Evolutionary conservation across 495 filamentous ascomycete genomes (phyloP).

Genomic region (Cercophora samala): DNA sequence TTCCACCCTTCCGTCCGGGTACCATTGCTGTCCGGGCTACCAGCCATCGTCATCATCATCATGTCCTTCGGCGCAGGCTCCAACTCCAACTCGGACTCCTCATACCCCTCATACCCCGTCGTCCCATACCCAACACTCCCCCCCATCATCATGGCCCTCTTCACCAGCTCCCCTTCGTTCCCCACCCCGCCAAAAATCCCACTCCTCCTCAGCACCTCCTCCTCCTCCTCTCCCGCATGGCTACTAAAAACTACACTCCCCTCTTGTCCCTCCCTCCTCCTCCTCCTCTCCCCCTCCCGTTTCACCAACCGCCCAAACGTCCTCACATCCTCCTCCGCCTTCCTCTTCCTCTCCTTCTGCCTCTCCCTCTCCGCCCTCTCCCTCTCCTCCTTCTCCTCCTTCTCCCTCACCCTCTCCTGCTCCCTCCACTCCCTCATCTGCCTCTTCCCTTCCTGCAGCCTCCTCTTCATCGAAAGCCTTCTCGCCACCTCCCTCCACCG

Average conservation of each 20-base stretch:
- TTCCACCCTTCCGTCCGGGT: slow-evolving; percentile 29
- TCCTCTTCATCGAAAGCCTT: slow-evolving; percentile 26
- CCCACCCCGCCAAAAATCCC: slow-evolving; percentile 42
- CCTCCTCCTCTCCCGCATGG: slow-evolving; percentile 28
- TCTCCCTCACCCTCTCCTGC: slow-evolving; percentile 25
- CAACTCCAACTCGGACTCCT: slow-evolving; percentile 20
- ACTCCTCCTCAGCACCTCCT: slow-evolving; percentile 39
- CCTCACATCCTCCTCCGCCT: slow-evolving; percentile 21
- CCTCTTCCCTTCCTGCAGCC: slow-evolving; percentile 37
- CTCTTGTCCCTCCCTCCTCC: background rate
- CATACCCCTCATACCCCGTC: no score
- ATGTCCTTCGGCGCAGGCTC: slow-evolving; percentile 17
- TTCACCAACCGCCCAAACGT: slow-evolving; percentile 23
- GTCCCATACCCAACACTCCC: slow-evolving; percentile 15
- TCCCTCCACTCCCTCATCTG: slow-evolving; percentile 30
- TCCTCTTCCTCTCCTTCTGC: slow-evolving; percentile 25
- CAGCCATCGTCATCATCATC: background rate
- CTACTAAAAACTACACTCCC: slow-evolving; percentile 17
- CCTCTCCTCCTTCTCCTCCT: slow-evolving; percentile 35
- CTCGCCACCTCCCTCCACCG: slow-evolving; percentile 45
- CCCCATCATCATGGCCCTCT: slow-evolving; percentile 10
- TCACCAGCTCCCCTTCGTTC: slow-evolving; percentile 34
- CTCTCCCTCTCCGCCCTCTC: slow-evolving; percentile 30
- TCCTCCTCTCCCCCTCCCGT: slow-evolving; percentile 4
- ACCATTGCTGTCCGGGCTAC: slow-evolving; percentile 20